Evolutionary conservation across 371 early-diverging fungal genomes (phyloP).

Genomic region (Fennellomyces sp.): DNA sequence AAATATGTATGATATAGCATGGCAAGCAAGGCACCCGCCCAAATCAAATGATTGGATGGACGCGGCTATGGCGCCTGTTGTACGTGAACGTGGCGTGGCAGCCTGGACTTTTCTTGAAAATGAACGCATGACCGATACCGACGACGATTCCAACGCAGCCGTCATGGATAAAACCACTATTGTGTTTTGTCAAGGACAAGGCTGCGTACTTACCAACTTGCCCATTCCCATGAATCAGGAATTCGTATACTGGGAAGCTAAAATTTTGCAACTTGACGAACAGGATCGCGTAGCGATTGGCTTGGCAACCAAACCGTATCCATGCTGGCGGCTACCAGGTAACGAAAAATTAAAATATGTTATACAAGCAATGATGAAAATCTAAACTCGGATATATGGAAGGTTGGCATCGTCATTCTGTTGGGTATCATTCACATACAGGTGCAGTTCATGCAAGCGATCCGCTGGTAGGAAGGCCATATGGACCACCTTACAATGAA

Average conservation of each 20-base stretch:
- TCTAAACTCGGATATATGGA: no score
- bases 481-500: constrained; percentile 62
- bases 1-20: constrained; percentile 18
- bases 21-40: constrained; percentile 41
- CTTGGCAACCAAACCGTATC: constrained; percentile 68
- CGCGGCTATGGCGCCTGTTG: constrained; percentile 21
- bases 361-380: no score
- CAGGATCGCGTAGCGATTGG: constrained; percentile 53
- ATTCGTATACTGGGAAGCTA: constrained; percentile 71
- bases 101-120: constrained; percentile 43
- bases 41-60: constrained; percentile 29
- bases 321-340: constrained; percentile 63
- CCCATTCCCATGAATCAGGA: constrained; percentile 73
- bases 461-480: constrained; percentile 57
- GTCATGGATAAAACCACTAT: constrained; percentile 74
- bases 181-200: constrained; percentile 69
- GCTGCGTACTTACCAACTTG: constrained; percentile 73
- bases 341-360: no score
- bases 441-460: constrained; percentile 62
- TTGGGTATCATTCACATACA: constrained; percentile 67
- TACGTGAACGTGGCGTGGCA: constrained; percentile 32
- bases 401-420: constrained; percentile 65
- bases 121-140: constrained; percentile 23
- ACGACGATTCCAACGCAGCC: constrained; percentile 59
- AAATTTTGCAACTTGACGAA: constrained; percentile 59